Base-by-base conservation (phyloP, 371 early-diverging fungal genomes). In the Parasitella parasitica region DNA sequence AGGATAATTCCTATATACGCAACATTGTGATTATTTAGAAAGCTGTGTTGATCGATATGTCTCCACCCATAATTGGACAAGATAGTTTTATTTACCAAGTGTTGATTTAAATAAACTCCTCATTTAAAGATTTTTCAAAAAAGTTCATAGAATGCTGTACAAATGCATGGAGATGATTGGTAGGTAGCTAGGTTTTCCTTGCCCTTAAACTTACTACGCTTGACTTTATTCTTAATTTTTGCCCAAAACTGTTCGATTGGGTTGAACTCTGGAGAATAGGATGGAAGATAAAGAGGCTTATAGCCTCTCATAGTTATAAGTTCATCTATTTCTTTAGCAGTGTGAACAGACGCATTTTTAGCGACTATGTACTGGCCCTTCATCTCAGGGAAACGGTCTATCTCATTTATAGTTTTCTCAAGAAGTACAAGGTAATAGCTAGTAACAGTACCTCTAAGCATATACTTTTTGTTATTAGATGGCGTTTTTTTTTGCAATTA, bases 341-440 rank as follows among this genome's bases (percentile, higher is more conserved):
- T 57, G 49, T 66, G 52, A 46, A 61, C 61, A 50, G 58, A 38
- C 39, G 58, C 58, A 57, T 66, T 66, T 43, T 61, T 58, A 57
- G 38, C 32, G 34, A 66, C 54, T 30, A 30, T 30, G 43, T 67
- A 59, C 57, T 67, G 59, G 32, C 63, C 59, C 41, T 67, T 67
- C 67, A 67, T 61, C 43, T 67, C 48, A 37, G 41, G 54, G 48
- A 57, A 16, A 39, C 56, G 54, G 35, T 59, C 61, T 53, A 62
- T 54, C 38, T 62, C 59, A 59, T 59, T 55, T 63, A 67, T 67
- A 48, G 50, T 63, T 59, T 61, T 61, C 54, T 61, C 54, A 59
- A 67, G 50, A 54, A 62, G 59, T 30, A 38, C 56, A 48, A 61
- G 54, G 34, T 54, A 64, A 64, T 59, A 48, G 38, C 50, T 49